Percentiles rank a stretch among this genome's conserved stretches.
Evolutionary conservation across 768 basidiomycete genomes (phyloP).

Genomic region (Pluteus cervinus): DNA sequence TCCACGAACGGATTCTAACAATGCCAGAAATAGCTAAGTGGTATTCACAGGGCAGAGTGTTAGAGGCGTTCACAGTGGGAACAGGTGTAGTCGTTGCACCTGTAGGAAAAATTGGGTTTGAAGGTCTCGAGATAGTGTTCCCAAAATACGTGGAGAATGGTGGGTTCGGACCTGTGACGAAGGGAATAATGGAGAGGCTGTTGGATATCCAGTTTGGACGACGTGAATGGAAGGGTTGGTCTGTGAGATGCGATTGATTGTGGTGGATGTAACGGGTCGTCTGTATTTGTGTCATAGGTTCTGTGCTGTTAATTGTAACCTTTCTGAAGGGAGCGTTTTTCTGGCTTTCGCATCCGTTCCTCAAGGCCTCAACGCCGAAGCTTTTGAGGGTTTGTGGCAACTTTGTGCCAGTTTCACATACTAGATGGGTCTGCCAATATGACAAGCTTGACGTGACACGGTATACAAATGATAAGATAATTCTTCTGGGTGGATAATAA

Average conservation of each 20-base stretch:
- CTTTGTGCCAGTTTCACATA: too few species aligned
- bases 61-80: conserved; percentile 77
- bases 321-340: conserved; percentile 39
- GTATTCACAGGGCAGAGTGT: conserved; percentile 45
- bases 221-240: conserved; percentile 59
- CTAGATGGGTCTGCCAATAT: too few species aligned
- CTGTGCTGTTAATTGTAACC: conserved; percentile 36
- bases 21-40: conserved; percentile 46
- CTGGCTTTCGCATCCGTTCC: conserved; percentile 11
- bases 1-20: conserved; percentile 57
- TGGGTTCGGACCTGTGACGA: conserved; percentile 50
- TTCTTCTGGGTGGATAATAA: too few species aligned
- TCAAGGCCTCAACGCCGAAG: background rate
- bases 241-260: conserved; percentile 27
- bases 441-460: conserved; percentile 1
- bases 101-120: conserved; percentile 52
- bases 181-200: conserved; percentile 57
- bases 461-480: background rate
- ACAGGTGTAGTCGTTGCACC: conserved; percentile 69
- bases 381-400: background rate
- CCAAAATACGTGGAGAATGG: conserved; percentile 36
- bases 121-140: conserved; percentile 38
- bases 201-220: conserved; percentile 69
- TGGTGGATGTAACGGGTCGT: conserved; percentile 27
- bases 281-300: conserved; percentile 43